These are phyloP conservation scores for Sordaria brevicollis DNA, from an alignment of 495 filamentous ascomycete species.

Conservation along the genomic window DNA sequence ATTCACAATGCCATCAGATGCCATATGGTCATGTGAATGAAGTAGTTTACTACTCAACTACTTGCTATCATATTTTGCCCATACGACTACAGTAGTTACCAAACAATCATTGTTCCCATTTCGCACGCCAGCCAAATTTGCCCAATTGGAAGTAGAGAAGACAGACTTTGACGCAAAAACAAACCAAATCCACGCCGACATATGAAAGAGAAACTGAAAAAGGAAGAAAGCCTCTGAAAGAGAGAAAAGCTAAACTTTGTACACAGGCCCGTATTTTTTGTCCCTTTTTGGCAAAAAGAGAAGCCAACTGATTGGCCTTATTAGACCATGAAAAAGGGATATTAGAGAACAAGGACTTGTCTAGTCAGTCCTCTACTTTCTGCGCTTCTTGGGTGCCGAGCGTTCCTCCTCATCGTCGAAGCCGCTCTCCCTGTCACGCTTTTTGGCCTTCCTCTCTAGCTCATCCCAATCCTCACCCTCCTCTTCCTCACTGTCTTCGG, in stretches of 20 bases:
- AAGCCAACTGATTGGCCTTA: not conserved
- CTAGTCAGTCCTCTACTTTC: constrained; percentile 16
- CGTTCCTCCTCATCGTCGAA: constrained; percentile 55
- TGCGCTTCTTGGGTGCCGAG: constrained; percentile 23
- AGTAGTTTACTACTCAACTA: not conserved
- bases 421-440: constrained; percentile 68
- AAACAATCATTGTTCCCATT: not conserved
- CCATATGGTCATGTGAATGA: not conserved
- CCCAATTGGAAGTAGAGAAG: not conserved
- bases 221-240: not conserved
- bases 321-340: not conserved
- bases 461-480: constrained; percentile 91
- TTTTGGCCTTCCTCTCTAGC: constrained; percentile 79
- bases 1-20: too few species aligned
- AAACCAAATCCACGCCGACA: not conserved
- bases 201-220: not conserved
- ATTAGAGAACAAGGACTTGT: not conserved
- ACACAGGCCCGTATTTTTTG: not conserved
- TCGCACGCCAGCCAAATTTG: not conserved
- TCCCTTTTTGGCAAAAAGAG: not conserved
- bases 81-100: not conserved
- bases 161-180: not conserved
- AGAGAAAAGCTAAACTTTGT: not conserved
- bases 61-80: not conserved
- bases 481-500: constrained; percentile 55